These are phyloP conservation scores for Saccharum spontaneum DNA, from an alignment of 176 grass and related monocot species.

Conservation along the genomic window DNA sequence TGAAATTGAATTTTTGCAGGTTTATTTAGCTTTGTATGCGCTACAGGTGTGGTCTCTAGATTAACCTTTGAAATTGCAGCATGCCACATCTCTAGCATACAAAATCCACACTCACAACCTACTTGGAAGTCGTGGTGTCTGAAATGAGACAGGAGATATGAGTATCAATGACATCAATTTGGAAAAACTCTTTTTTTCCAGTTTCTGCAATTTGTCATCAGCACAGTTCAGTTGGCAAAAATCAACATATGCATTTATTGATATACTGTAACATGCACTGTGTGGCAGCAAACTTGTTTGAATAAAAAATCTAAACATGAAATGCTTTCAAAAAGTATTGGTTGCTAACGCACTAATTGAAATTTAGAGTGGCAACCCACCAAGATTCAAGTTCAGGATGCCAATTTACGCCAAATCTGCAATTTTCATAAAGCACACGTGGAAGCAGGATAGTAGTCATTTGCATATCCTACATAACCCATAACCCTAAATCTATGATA, in stretches of 20 bases:
- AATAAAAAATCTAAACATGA: neutral
- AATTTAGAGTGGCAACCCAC: neutral
- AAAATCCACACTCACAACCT: neutral
- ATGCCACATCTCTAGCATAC: neutral
- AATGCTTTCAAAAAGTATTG: neutral
- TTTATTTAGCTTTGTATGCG: neutral
- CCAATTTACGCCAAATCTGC: neutral
- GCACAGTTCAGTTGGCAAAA: neutral
- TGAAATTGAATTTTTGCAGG: neutral
- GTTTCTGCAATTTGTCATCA: neutral
- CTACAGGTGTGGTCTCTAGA: neutral
- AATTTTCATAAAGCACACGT: neutral
- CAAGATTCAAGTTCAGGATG: neutral
- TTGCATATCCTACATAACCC: neutral
- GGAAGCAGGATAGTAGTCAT: neutral
- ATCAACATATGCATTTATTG: neutral
- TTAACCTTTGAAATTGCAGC: neutral
- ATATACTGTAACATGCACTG: neutral
- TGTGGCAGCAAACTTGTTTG: neutral
- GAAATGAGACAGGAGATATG: neutral
- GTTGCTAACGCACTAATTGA: neutral
- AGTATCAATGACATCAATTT: neutral
- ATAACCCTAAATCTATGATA: neutral
- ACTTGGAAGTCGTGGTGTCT: neutral
- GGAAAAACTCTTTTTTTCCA: neutral